These are phyloP conservation scores for Acrodontium crateriforme DNA, from an alignment of 2,329 filamentous ascomycete species.

Conservation along the genomic window DNA sequence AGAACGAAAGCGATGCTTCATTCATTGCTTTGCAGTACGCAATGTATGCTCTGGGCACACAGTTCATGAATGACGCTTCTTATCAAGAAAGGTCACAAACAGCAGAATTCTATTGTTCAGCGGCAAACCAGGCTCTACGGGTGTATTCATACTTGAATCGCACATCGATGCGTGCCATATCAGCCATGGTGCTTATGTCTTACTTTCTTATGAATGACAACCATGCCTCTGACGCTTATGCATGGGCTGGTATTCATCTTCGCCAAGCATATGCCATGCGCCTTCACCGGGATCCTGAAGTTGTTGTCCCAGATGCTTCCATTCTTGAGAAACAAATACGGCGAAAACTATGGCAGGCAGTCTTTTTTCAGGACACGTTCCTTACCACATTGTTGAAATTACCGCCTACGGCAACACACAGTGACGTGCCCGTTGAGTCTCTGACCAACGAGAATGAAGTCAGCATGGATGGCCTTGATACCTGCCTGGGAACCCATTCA, in stretches of 20 bases:
- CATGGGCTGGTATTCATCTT: constrained; percentile 64
- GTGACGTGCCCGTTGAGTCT: constrained; percentile 63
- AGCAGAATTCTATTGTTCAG: constrained; percentile 67
- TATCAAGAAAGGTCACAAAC: constrained; percentile 55
- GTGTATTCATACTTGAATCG: constrained; percentile 65
- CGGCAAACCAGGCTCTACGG: constrained; percentile 62
- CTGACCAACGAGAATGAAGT: constrained; percentile 49
- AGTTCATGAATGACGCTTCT: constrained; percentile 50
- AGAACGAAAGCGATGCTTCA: constrained; percentile 48
- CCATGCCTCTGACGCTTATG: constrained; percentile 70
- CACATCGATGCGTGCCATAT: constrained; percentile 57
- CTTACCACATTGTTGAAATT: constrained; percentile 64
- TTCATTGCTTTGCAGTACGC: constrained; percentile 62
- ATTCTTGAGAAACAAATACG: constrained; percentile 64
- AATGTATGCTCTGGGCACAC: constrained; percentile 64
- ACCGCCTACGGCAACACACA: constrained; percentile 65
- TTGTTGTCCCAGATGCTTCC: constrained; percentile 51
- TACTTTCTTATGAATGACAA: constrained; percentile 82
- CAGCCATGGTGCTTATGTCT: constrained; percentile 69
- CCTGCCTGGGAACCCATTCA: constrained; percentile 34
- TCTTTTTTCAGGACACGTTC: constrained; percentile 69
- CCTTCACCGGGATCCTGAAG: constrained; percentile 64
- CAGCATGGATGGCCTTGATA: constrained; percentile 40
- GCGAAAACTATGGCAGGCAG: constrained; percentile 69
- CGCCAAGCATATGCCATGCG: constrained; percentile 73